Evolutionary conservation across 148 eudicot species (phyloP), one percentile per base, ranked within the genome.

Genomic region (Nyssa sinensis): DNA sequence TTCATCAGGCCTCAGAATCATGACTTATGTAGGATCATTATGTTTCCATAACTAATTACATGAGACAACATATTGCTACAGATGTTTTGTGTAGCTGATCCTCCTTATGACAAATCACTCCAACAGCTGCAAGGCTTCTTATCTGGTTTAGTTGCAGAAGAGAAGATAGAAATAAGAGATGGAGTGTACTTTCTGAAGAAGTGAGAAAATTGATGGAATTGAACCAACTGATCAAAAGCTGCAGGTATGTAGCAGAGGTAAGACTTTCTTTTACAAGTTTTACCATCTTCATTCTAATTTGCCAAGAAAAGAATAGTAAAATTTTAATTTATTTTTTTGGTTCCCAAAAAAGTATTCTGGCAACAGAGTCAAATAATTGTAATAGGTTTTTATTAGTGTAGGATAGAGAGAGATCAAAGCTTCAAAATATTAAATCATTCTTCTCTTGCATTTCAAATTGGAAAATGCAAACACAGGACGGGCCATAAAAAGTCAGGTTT

Each of bases 111-210:
- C 86, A 95, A 95, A 80, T 90, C 99, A 70, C 92, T 95, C 77
- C 98, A 92, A 75, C 97, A 95, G 82, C 84, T 95, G 70, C 97
- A 92, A 77, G 85, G 90, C 87, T 95, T 95, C 83, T 86, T 95
- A 82, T 84, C 86, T 33, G 98, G 96, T 76, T 82, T 95, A 72
- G 90, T 88, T 84, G 88, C 90, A 53, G 96, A 95, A 78, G 97
- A 95, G 69, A 95, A 89, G 87, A 83, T 95, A 74, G 98, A 95
- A 86, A 76, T 92, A 13, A 89, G 87, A 82, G 98, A 92, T 64
- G 93, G 92, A 60, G 85, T 85, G 89, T 95, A 88, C 76, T 77
- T 84, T 64, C 81, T 94, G 75, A 90, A 88, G 88, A 92, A 90
- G 84, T 92, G 82, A 83, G 64, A 23, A 32, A 51, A 44, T 2